Evolutionary conservation across 2,329 filamentous ascomycete genomes (phyloP), one percentile per base, ranked within the genome.

Genomic region (Chaetomiaceae sp.): DNA sequence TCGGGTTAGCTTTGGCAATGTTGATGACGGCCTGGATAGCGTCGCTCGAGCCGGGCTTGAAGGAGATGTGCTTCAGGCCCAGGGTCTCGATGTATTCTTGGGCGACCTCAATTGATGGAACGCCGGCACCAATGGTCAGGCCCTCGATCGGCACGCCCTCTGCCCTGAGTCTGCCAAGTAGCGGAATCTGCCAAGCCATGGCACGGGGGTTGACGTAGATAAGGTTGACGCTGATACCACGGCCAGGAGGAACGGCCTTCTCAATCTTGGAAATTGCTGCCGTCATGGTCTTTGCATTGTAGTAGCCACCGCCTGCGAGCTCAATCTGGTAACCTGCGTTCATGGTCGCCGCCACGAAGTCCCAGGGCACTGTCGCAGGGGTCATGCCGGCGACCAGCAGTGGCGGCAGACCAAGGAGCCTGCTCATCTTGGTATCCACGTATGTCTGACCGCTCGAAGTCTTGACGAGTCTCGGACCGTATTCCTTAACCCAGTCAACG

Each of bases 401-500:
- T 0, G 91, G 91, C 8, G 91, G 90, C 4, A 94, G 76, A 62
- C 90, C 90, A 16, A 96, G 76, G 18, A 95, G 75, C 62, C 89
- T 81, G 70, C 87, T 95, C 86, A 96, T 94, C 76, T 96, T 96
- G 57, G 94, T 99, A 69, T 97, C 91, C 42, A 99, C 89, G 62
- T 88, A 96, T 2, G 89, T 96, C 66, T 91, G 82, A 18, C 94
- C 94, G 53, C 82, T 84, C 10, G 91, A 92, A 13, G 89, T 96
- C 73, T 89, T 94, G 63, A 95, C 85, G 38, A 99, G 79, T 55
- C 85, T 87, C n/a, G 95, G 94, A 9, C 92, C 91, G 67, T 94
- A 91, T 69, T 96, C 91, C 72, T 95, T 95, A 53, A 99, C 90
- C 95, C 95, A 99, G 71, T 99, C 90, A 27, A 90, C 86, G 44